phyloP scores from a whole-genome alignment of 345 rosid genomes.

The Melaleuca quinquenervia region DNA sequence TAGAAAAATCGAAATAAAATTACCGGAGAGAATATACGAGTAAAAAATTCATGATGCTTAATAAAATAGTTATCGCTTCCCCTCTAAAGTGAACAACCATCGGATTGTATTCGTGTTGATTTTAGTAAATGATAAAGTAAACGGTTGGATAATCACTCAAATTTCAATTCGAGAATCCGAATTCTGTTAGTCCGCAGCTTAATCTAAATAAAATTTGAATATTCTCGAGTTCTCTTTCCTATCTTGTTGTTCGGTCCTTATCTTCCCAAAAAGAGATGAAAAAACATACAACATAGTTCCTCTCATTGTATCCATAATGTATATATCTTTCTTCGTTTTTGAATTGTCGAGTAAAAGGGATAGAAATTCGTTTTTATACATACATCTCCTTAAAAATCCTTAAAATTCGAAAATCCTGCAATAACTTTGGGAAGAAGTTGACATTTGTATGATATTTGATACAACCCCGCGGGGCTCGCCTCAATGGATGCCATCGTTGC shows the following conservation, averaged over 20 bases:
- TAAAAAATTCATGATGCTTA: background rate
- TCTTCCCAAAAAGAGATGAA: too few relatives aligned
- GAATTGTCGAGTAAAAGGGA: too few relatives aligned
- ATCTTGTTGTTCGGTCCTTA: background rate
- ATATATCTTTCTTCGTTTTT: too few relatives aligned
- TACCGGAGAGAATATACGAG: too few relatives aligned
- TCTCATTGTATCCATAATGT: too few relatives aligned
- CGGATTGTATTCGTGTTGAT: background rate
- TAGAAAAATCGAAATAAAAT: too few relatives aligned
- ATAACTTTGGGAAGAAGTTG: background rate
- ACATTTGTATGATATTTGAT: background rate
- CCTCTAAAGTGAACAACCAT: background rate
- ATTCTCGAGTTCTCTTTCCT: background rate
- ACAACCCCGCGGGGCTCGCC: background rate
- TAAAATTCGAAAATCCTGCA: background rate
- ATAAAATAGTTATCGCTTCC: background rate
- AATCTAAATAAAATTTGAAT: background rate
- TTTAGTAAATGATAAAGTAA: background rate
- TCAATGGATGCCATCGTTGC: background rate
- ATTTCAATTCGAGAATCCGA: background rate
- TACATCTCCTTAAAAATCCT: too few relatives aligned
- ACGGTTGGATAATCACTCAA: too few relatives aligned
- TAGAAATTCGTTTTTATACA: too few relatives aligned
- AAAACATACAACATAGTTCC: too few relatives aligned
- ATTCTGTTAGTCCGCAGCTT: background rate